phyloP scores from a whole-genome alignment of 2,329 filamentous ascomycete species.

The Thermomyces lanuginosus region DNA sequence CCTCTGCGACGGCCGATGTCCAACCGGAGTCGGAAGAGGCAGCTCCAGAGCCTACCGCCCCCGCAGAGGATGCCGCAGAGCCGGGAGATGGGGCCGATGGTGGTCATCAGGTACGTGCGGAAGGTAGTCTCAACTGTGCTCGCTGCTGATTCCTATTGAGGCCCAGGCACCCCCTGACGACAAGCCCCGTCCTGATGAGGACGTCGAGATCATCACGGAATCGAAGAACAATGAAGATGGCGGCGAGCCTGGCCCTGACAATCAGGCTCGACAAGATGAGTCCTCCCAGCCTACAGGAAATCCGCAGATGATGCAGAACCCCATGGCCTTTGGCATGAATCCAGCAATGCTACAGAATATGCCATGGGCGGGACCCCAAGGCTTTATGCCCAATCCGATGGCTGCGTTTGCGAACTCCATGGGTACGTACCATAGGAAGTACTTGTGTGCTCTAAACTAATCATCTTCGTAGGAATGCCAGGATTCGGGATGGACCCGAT shows the following conservation, averaged over 20 bases:
- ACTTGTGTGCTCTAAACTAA: slow-evolving; percentile 9
- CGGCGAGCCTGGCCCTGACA: slow-evolving; percentile 5
- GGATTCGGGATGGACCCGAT: slow-evolving; percentile 63
- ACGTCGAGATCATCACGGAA: no score
- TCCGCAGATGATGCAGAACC: slow-evolving; percentile 10
- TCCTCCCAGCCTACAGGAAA: slow-evolving; percentile 5
- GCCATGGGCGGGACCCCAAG: slow-evolving; percentile 46
- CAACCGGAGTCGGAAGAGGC: no score
- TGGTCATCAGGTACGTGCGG: no score
- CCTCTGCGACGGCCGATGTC: slow-evolving; percentile 1
- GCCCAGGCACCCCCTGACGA: no score
- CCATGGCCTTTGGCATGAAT: slow-evolving; percentile 30
- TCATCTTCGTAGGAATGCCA: slow-evolving; percentile 46
- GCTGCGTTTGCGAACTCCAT: slow-evolving; percentile 65
- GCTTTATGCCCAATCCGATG: slow-evolving; percentile 36
- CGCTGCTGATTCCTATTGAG: no score
- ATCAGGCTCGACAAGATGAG: no score
- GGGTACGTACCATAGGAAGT: slow-evolving; percentile 44
- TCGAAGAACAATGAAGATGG: no score
- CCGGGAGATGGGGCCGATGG: no score
- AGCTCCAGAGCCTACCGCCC: no score
- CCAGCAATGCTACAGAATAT: slow-evolving; percentile 39
- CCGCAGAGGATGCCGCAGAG: no score
- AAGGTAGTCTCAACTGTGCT: no score
- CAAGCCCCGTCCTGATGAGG: no score